Evolutionary conservation across 2,329 filamentous ascomycete genomes (phyloP), one percentile per base, ranked within the genome.

Genomic region (Ampelomyces quisqualis): DNA sequence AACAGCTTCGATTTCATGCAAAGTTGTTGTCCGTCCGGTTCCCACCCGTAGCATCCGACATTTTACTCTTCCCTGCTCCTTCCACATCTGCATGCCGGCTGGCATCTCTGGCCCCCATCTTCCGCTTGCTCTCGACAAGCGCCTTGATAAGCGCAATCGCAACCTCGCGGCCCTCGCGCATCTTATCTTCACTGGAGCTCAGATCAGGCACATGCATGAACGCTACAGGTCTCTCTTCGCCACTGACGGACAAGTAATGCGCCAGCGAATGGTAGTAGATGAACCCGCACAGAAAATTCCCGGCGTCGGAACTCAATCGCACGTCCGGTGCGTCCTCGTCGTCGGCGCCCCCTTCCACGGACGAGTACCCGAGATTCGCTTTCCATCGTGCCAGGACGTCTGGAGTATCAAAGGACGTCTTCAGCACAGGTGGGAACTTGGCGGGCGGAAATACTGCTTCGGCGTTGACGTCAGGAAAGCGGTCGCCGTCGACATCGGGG

Each of bases 121-220:
- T 38, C 20, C 51, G 43, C 28, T 46, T 35, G 40, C 62, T 67
- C 38, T 62, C 57, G 1, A 67, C 65, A 15, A 68, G 35, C 15
- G 65, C 64, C 45, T 55, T 60, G 24, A 68, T 67, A 35, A 68
- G 35, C 20, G 55, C 62, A 45, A 67, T 39, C 17, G 60, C 45
- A 2, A 67, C 58, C 10, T 61, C 45, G 45, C 53, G 52, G 8
- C 65, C 64, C 14, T 50, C 47, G 3, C 44, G 47, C 40, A 66
- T 6, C 40, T 53, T 49, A 13, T 57, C 55, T 31, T 60, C 49
- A 22, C 55, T 60, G 9, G 34, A 28, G 15, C 51, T 65, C 42
- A 68, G 30, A 49, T 69, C 58, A 2, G 65, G 65, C 0, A 68
- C 64, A 35, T 69, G 65, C 35, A 69, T 26, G 37, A 69, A 69